phyloP scores from a whole-genome alignment of 768 basidiomycete genomes.

The Termitomyces sp. region DNA sequence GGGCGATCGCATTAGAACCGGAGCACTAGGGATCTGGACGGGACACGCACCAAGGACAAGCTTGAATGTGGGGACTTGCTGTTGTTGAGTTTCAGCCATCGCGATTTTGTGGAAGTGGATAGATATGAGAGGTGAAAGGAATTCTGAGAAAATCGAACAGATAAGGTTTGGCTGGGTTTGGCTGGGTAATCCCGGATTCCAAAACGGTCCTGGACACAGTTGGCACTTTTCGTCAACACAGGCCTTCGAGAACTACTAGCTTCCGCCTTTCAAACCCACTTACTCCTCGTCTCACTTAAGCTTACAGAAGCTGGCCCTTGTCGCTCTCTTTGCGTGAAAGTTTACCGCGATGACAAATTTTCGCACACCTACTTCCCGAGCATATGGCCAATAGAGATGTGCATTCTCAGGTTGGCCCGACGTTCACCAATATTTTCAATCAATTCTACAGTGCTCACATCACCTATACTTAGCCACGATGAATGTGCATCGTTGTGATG shows the following conservation, averaged over 20 bases:
- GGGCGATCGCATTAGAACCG: conserved; percentile 25
- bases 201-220: neutral
- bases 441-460: neutral
- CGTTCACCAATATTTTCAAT: neutral
- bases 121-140: conserved; percentile 19
- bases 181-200: conserved; percentile 33
- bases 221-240: neutral
- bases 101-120: conserved; percentile 8
- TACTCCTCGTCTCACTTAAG: no score
- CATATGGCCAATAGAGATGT: neutral
- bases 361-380: neutral
- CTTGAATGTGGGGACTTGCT: conserved; percentile 85
- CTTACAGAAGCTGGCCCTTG: neutral
- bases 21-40: conserved; percentile 4
- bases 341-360: neutral
- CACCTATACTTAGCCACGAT: neutral
- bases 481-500: neutral
- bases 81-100: conserved; percentile 27
- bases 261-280: neutral
- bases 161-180: conserved; percentile 35
- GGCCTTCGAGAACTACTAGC: neutral
- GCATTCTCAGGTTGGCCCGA: neutral
- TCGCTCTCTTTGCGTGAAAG: neutral
- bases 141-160: conserved; percentile 26
- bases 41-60: conserved; percentile 86